Percentiles rank a stretch among this genome's conserved stretches.
phyloP scores from a whole-genome alignment of 495 filamentous ascomycete species.

The Recurvomyces mirabilis region DNA sequence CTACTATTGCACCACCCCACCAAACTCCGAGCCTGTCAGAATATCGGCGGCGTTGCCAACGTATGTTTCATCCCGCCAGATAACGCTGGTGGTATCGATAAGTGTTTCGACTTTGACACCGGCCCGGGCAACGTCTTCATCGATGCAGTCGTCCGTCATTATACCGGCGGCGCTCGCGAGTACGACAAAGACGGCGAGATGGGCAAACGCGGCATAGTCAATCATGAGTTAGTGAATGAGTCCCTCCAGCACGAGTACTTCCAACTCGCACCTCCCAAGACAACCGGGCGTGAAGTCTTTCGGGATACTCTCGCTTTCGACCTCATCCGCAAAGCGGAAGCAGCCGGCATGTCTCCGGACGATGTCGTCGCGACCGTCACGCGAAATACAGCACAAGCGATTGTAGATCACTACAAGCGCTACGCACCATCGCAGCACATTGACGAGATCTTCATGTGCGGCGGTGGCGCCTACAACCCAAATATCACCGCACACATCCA shows the following conservation, averaged over 20 bases:
- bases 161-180: conserved; percentile 29
- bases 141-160: conserved; percentile 37
- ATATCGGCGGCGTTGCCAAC: conserved; percentile 50
- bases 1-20: conserved; percentile 45
- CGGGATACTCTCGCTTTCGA: conserved; percentile 41
- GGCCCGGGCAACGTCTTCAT: conserved; percentile 40
- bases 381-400: conserved; percentile 45
- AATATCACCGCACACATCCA: conserved; percentile 45
- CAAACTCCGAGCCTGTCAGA: conserved; percentile 46
- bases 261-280: conserved; percentile 41
- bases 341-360: conserved; percentile 34
- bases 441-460: conserved; percentile 49
- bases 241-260: conserved; percentile 43
- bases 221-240: conserved; percentile 43
- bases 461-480: conserved; percentile 46
- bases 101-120: conserved; percentile 41
- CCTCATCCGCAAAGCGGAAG: conserved; percentile 36
- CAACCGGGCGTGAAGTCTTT: conserved; percentile 49
- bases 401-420: conserved; percentile 44
- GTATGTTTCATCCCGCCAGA: conserved; percentile 50
- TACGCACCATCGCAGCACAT: conserved; percentile 39
- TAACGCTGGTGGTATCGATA: conserved; percentile 36
- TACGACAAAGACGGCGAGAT: conserved; percentile 11
- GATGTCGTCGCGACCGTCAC: conserved; percentile 47
- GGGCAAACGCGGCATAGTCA: conserved; percentile 36